Percentiles rank a stretch among this genome's conserved stretches.
Evolutionary conservation across 75 land plant species (phyloP).

Genomic region (Adiantum capillusveneris): DNA sequence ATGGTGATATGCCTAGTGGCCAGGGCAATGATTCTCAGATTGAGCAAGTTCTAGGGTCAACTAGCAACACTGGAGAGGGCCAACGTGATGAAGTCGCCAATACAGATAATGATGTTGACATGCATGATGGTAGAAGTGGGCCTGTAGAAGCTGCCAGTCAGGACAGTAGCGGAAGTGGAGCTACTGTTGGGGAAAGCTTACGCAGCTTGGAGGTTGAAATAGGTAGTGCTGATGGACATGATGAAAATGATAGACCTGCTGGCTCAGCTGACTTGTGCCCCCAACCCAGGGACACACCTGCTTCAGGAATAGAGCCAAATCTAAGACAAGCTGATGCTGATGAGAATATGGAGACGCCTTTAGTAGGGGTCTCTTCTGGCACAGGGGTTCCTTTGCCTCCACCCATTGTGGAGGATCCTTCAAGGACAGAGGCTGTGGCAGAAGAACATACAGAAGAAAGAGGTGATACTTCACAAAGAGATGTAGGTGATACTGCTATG

Average conservation of each 20-base stretch:
- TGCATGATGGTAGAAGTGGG: conserved; percentile 40
- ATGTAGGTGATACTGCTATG: conserved; percentile 26
- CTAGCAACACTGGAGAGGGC: not conserved
- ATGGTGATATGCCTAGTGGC: conserved; percentile 5
- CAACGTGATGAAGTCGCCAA: not conserved
- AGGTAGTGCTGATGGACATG: conserved; percentile 50
- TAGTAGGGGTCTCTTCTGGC: conserved; percentile 15
- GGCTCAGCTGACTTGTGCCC: conserved; percentile 15
- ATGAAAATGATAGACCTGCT: conserved; percentile 37
- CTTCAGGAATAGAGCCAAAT: conserved; percentile 5
- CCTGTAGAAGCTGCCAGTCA: conserved; percentile 38
- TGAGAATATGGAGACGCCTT: conserved; percentile 36
- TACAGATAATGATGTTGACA: conserved; percentile 30
- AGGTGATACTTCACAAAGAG: conserved; percentile 19
- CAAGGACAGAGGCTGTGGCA: conserved; percentile 16
- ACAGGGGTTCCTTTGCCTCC: conserved; percentile 18
- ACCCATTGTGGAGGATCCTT: conserved; percentile 14
- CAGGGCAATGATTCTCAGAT: not conserved
- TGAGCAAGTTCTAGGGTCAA: not conserved
- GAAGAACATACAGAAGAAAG: conserved; percentile 20
- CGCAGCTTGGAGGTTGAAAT: conserved; percentile 52
- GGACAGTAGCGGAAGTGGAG: conserved; percentile 52
- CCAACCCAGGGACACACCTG: conserved; percentile 10
- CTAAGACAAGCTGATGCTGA: conserved; percentile 21
- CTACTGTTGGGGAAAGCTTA: conserved; percentile 48